These are phyloP conservation scores for Cladosporium sp. DNA, from an alignment of 2,329 filamentous ascomycete species.

Conservation along the genomic window DNA sequence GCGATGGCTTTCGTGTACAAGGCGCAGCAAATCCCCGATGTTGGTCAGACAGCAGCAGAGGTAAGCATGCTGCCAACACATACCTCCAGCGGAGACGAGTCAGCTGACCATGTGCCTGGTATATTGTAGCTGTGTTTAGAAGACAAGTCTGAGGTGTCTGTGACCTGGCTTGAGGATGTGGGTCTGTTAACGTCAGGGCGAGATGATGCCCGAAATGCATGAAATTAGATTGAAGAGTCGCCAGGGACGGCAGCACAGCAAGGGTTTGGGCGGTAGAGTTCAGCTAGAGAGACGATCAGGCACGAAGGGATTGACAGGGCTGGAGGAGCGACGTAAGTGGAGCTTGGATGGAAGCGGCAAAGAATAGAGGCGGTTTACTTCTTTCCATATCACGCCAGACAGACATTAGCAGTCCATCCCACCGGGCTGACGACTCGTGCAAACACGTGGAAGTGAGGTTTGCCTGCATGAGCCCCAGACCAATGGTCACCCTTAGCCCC, in stretches of 20 bases:
- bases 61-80: neutral
- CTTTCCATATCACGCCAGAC: neutral
- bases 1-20: neutral
- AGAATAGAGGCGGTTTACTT: neutral
- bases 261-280: neutral
- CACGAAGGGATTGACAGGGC: neutral
- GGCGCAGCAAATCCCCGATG: neutral
- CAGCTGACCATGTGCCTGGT: neutral
- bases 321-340: neutral
- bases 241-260: constrained; percentile 5
- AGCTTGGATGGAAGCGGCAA: neutral
- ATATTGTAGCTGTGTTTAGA: neutral
- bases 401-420: neutral
- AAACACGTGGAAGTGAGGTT: constrained; percentile 8
- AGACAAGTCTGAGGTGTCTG: neutral
- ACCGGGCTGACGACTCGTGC: neutral
- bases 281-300: constrained; percentile 4
- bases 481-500: neutral
- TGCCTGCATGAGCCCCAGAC: neutral
- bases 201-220: neutral
- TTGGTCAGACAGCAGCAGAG: neutral
- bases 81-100: neutral
- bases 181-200: neutral
- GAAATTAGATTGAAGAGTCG: neutral
- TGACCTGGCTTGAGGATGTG: neutral